phyloP scores from a whole-genome alignment of 805 yeast genomes.

The Sugiyamaella chiloensis region DNA sequence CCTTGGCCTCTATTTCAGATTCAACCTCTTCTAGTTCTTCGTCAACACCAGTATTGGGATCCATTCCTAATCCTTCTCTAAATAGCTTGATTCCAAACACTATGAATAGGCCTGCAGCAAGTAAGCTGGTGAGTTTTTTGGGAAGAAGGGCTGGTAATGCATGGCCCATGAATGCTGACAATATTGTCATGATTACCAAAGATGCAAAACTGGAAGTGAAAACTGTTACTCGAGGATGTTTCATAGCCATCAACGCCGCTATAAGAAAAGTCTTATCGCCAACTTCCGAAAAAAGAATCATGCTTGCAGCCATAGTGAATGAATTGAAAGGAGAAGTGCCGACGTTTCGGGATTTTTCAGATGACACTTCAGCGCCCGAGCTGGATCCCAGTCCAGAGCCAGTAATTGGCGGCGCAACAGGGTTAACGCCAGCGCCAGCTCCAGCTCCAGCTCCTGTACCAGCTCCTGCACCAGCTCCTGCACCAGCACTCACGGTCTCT shows the following conservation, averaged over 20 bases:
- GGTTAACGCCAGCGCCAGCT: not conserved
- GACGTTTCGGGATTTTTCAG: not conserved
- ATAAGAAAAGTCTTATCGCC: conserved; percentile 97
- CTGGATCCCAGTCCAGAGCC: too few relatives aligned
- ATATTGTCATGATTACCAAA: conserved; percentile 82
- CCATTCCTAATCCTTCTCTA: conserved; percentile 78
- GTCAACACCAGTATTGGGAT: conserved; percentile 75
- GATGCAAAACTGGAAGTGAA: conserved; percentile 85
- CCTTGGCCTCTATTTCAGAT: conserved; percentile 74
- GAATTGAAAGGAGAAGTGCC: conserved; percentile 38
- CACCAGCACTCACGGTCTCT: not conserved
- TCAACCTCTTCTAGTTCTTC: conserved; percentile 97
- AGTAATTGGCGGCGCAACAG: too few relatives aligned
- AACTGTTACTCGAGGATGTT: conserved; percentile 77
- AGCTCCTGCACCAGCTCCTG: not conserved
- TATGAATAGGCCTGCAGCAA: conserved; percentile 78
- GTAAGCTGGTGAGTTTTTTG: conserved; percentile 69
- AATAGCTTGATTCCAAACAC: conserved; percentile 77
- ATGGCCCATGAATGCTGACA: conserved; percentile 90
- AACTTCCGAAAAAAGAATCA: conserved; percentile 93
- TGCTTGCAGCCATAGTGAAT: conserved; percentile 75
- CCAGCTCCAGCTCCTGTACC: not conserved
- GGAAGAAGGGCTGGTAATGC: conserved; percentile 83
- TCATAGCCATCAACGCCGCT: conserved; percentile 98
- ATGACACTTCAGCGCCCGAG: too few relatives aligned